Base-by-base conservation (phyloP, 208 protist genomes). In the Tritrichomonas musculus region DNA sequence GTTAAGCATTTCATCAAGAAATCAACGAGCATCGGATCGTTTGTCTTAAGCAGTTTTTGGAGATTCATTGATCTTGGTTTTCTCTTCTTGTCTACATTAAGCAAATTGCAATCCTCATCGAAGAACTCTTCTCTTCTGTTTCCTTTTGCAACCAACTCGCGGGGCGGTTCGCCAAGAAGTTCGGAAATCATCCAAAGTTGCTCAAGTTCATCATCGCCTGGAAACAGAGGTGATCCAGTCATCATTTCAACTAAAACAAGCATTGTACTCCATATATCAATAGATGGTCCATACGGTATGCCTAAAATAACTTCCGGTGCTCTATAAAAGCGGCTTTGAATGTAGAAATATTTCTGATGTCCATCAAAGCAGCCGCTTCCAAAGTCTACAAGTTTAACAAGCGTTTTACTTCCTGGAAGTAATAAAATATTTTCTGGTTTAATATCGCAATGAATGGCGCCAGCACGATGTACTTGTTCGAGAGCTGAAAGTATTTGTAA, bases 251-350 rank as follows among this genome's bases (percentile, higher is more conserved):
- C 93, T 0, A 96, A 49, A 27, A 96, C 80, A 88, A 94, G 95
- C 1, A 93, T 95, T 0, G 95, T 75, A 33, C 41, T 93, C 96
- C 95, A 96, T 25, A 96, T 94, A 84, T 96, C 96, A 30, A 96
- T 96, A 2, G 84, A 2, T 41, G 20, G 50, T 20, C n/a, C n/a
- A 92, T 95, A 96, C 22, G 88, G 73, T 25, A 95, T 69, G 1
- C 95, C 94, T 0, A 96, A 55, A 17, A 96, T 72, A 39, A 96
- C 95, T 75, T 96, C 96, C 41, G 95, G 96, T 0, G 96, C 93
- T 33, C 96, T 39, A 93, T 96, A 96, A 60, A 94, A 96, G 8
- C 95, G 50, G 44, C 69, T 93, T 80, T 96, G 95, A 50, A 96
- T 96, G 41, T 93, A 88, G 33, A 57, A 20, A 27, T 57, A 88